Evolutionary conservation across 106 monocot species (phyloP).

Genomic region (Agapanthus africanus): DNA sequence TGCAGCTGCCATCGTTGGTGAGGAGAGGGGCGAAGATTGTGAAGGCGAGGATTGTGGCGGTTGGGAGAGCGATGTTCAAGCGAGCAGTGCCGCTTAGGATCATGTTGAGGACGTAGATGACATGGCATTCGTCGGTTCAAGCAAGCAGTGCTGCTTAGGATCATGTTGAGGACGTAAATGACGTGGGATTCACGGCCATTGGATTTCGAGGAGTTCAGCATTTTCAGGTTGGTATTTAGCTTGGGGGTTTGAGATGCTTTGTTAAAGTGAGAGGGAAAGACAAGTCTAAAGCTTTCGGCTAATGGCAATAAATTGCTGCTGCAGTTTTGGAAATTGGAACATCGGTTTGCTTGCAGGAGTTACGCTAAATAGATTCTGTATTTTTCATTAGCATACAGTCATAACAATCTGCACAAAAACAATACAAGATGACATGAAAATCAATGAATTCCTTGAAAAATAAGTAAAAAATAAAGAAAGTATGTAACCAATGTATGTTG

Average conservation of each 20-base stretch:
- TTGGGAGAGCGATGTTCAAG: slow-evolving; percentile 61
- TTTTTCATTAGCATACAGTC: too few relatives aligned
- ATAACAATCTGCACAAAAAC: too few relatives aligned
- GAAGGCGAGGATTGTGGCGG: slow-evolving; percentile 67
- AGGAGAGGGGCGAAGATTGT: slow-evolving; percentile 55
- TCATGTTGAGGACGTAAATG: not conserved
- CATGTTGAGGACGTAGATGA: slow-evolving; percentile 41
- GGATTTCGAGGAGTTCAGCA: not conserved
- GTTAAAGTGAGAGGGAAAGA: too few relatives aligned
- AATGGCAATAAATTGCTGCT: too few relatives aligned
- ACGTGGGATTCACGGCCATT: not conserved
- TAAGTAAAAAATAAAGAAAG: not conserved
- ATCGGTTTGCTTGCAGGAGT: too few relatives aligned
- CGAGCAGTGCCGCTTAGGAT: slow-evolving; percentile 57
- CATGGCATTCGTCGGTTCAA: slow-evolving; percentile 26
- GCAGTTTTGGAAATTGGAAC: too few relatives aligned
- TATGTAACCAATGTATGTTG: not conserved
- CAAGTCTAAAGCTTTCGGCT: too few relatives aligned
- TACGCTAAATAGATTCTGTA: too few relatives aligned
- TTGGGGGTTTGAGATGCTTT: too few relatives aligned
- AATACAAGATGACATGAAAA: not conserved
- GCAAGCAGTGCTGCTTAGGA: too few relatives aligned
- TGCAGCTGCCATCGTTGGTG: slow-evolving; percentile 45
- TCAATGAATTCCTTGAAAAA: not conserved
- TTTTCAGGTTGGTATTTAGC: too few relatives aligned